Evolutionary conservation across 1,139 yeast genomes (phyloP), one percentile per base, ranked within the genome.

Genomic region (Kodamaea sp.): DNA sequence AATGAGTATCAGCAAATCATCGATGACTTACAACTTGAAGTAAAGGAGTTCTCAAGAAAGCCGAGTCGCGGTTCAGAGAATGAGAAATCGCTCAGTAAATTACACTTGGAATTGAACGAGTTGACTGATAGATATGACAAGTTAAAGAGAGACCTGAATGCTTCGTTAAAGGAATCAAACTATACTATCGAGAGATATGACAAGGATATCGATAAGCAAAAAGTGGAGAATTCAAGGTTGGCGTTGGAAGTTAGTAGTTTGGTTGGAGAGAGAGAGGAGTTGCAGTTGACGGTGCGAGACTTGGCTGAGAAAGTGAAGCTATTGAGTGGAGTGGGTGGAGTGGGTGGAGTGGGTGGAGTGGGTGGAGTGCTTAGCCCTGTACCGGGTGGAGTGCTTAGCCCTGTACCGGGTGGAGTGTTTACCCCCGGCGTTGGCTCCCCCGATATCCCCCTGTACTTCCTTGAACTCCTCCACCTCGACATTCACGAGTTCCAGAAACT

Each of bases 401-500:
- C n/a, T n/a, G n/a, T n/a, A n/a, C n/a, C n/a, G n/a, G n/a, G n/a
- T n/a, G n/a, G n/a, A n/a, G n/a, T n/a, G n/a, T n/a, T n/a, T n/a
- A n/a, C n/a, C n/a, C n/a, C n/a, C n/a, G n/a, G n/a, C n/a, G n/a
- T n/a, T n/a, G n/a, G n/a, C n/a, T n/a, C n/a, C n/a, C n/a, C n/a
- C n/a, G n/a, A n/a, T n/a, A 37, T 42, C 39, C 15, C 46, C 4
- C 33, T 41, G 40, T 43, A 49, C 42, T 43, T 12, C 32, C 9
- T 23, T 32, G 6, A 12, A n/a, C 20, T 34, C 31, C 6, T 26
- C 15, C 24, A 11, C 30, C 7, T 58, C 38, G 73, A 75, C 50
- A 53, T 63, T 42, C 43, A 56, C 42, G 57, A 74, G 54, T 70
- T 69, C 57, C 61, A 70, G 44, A 63, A 69, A 55, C 50, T 71